phyloP scores from a whole-genome alignment of 1,284 basidiomycete genomes.

The Ganoderma boninense region DNA sequence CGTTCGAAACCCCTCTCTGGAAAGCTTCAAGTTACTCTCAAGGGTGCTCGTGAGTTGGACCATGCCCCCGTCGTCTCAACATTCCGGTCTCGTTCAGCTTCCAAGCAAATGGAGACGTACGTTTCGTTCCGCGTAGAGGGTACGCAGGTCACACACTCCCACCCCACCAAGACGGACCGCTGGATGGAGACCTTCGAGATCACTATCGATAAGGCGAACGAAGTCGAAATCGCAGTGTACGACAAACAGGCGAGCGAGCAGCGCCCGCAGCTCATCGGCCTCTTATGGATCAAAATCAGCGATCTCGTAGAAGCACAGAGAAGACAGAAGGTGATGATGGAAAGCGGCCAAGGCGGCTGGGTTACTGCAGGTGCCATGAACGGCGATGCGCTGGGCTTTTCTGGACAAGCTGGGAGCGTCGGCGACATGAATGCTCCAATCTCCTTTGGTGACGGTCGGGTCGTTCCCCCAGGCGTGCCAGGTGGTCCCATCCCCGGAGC shows the following conservation, averaged over 20 bases:
- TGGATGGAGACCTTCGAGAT: constrained; percentile 99
- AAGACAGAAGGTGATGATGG: constrained; percentile 90
- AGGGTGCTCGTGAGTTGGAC: constrained; percentile 93
- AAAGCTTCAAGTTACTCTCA: constrained; percentile 89
- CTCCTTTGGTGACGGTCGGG: constrained; percentile 49
- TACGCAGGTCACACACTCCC: constrained; percentile 90
- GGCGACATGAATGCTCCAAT: constrained; percentile 68
- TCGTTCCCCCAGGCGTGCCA: constrained; percentile 39
- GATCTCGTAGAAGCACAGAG: constrained; percentile 96
- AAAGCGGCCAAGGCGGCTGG: constrained; percentile 90
- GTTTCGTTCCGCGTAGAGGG: constrained; percentile 98
- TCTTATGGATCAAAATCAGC: constrained; percentile 95
- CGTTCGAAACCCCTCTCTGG: constrained; percentile 95
- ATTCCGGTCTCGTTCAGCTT: constrained; percentile 73
- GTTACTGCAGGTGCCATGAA: constrained; percentile 91
- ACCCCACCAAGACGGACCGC: constrained; percentile 92
- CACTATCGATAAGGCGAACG: constrained; percentile 96
- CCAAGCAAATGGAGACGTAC: constrained; percentile 88
- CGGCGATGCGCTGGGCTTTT: constrained; percentile 55
- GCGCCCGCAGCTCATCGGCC: constrained; percentile 90
- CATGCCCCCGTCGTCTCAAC: constrained; percentile 81
- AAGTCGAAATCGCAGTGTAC: constrained; percentile 97
- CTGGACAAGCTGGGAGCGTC: constrained; percentile 49
- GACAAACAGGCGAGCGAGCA: constrained; percentile 88
- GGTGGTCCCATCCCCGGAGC: constrained; percentile 42